Evolutionary conservation across 306 rosid species (phyloP), one percentile per base, ranked within the genome.

Genomic region (Lotus japonicus): DNA sequence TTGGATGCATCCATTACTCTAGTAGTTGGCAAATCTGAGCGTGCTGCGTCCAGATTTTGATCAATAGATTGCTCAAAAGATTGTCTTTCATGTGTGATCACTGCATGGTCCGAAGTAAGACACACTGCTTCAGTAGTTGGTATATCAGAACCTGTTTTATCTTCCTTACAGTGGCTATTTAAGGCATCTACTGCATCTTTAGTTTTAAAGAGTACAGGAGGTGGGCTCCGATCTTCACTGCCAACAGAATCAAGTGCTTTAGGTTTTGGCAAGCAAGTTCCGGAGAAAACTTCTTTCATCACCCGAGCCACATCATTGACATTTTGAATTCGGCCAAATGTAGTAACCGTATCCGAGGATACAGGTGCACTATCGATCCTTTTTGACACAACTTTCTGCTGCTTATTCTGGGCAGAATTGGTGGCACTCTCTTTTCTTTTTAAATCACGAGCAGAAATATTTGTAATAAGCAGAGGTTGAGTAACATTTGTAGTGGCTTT

Each of bases 201-300:
- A 63, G 61, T 63, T 5, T 65, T 66, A 48, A 52, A 57, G 77
- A 74, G 79, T 18, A 54, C 58, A 52, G 16, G 33, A 5, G 81
- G 60, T 62, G 57, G 51, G 57, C 41, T 84, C 78, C 57, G 83
- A 68, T 82, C 82, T 71, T 84, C 96, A 61, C 75, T 79, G 66
- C 79, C 83, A 46, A 72, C 63, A 31, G 88, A 67, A 70, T 85
- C 94, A 0, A 72, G 73, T 60, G 66, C 79, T 85, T 73, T 87
- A 23, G 89, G 55, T 76, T 81, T 88, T 51, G 87, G 53, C 67
- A 77, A 59, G 86, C 92, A 64, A 70, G 94, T 85, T 64, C 90
- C 95, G 43, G 96, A 87, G 83, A 92, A 92, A 44, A 89, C 87
- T 79, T 92, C 97, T 84, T 92, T 92, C 97, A 92, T 92, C 70